phyloP scores from a whole-genome alignment of 495 filamentous ascomycete species.

The Lasiosphaeria hispida region DNA sequence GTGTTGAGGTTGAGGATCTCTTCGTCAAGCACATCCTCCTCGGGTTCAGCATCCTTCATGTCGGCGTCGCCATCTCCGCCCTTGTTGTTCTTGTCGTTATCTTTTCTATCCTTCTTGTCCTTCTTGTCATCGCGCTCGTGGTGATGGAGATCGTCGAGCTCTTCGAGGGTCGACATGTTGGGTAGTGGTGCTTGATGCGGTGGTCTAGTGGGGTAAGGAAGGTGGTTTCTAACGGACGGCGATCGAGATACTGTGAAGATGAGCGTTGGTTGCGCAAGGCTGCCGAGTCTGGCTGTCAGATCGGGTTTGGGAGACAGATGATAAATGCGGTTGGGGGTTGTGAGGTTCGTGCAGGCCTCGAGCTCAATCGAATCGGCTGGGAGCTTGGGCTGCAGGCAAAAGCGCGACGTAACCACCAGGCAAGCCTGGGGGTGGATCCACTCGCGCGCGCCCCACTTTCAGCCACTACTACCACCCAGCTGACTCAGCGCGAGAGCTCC shows the following conservation, averaged over 20 bases:
- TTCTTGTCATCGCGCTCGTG: conserved; percentile 82
- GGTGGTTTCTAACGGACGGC: not conserved
- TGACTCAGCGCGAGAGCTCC: conserved; percentile 6
- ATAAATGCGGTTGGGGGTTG: conserved; percentile 20
- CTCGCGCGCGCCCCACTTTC: conserved; percentile 15
- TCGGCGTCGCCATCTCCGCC: conserved; percentile 75
- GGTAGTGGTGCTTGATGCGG: not conserved
- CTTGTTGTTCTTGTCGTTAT: conserved; percentile 64
- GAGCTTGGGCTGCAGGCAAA: conserved; percentile 36
- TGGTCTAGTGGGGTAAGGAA: not conserved
- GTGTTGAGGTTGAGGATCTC: conserved; percentile 90
- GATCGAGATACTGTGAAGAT: not conserved
- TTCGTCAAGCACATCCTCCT: conserved; percentile 77
- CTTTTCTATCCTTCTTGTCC: conserved; percentile 66
- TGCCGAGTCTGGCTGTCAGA: conserved; percentile 7
- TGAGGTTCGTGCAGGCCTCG: conserved; percentile 15
- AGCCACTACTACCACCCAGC: conserved; percentile 8
- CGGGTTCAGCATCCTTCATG: conserved; percentile 76
- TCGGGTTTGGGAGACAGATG: conserved; percentile 1
- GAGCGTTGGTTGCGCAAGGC: not conserved
- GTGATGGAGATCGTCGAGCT: conserved; percentile 47
- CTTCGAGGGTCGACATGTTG: conserved; percentile 42
- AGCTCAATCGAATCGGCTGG: conserved; percentile 27
- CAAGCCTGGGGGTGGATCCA: conserved; percentile 14
- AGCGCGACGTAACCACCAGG: conserved; percentile 41